These are phyloP conservation scores for Cladosporium sphaerospermum DNA, from an alignment of 2,329 filamentous ascomycete species.

Conservation along the genomic window DNA sequence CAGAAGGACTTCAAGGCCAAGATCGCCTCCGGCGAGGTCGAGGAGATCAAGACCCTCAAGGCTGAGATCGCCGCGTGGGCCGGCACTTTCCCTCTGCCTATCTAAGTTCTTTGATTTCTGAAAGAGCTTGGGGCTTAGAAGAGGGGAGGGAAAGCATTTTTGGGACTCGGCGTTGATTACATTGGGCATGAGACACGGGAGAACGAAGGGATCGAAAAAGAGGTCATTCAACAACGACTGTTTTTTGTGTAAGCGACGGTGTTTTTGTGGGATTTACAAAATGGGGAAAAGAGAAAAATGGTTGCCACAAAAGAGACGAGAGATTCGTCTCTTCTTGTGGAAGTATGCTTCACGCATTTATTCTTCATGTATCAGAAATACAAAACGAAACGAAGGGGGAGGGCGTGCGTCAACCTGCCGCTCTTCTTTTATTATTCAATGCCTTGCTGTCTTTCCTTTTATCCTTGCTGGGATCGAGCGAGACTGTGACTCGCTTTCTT, in stretches of 20 bases:
- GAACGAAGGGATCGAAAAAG: neutral
- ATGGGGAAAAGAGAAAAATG: neutral
- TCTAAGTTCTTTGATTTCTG: constrained; percentile 2
- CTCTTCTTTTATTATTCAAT: neutral
- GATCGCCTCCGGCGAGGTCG: constrained; percentile 69
- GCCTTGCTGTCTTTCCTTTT: no score
- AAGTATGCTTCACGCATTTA: neutral
- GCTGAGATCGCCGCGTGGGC: constrained; percentile 89
- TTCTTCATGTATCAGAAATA: constrained; percentile 2
- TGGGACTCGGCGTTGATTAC: neutral
- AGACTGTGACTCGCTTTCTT: no score
- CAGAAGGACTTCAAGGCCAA: constrained; percentile 99
- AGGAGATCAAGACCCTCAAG: constrained; percentile 76
- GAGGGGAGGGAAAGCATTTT: neutral
- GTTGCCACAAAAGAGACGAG: neutral
- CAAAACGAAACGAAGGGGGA: neutral
- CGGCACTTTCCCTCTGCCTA: constrained; percentile 80
- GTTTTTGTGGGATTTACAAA: neutral
- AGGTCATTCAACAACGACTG: constrained; percentile 11
- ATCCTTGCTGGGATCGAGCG: no score
- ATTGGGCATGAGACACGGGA: neutral
- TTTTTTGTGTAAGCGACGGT: constrained; percentile 6
- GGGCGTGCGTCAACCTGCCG: constrained; percentile 8
- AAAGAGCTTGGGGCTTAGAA: neutral
- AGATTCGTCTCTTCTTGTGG: neutral